phyloP scores from a whole-genome alignment of 2,329 filamentous ascomycete genomes.

The Botrytis pseudocinerea region DNA sequence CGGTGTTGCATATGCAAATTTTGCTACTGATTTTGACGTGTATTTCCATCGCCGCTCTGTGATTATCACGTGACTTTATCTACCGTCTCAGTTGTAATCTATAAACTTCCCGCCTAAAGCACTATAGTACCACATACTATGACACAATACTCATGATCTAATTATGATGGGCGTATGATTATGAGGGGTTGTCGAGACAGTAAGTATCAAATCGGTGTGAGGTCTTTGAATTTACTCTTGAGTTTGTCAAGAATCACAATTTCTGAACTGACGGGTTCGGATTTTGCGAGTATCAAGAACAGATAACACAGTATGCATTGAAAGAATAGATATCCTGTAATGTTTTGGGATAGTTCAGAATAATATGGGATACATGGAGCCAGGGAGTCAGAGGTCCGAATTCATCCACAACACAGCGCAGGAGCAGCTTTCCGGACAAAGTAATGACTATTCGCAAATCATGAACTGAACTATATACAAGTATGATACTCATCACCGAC shows the following conservation, averaged over 20 bases:
- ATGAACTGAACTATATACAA: not conserved
- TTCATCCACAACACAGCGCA: not conserved
- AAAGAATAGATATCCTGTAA: not conserved
- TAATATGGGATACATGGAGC: not conserved
- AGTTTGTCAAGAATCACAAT: not conserved
- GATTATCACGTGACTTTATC: not conserved
- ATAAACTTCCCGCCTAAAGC: not conserved
- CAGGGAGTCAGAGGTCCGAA: not conserved
- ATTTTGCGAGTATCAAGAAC: not conserved
- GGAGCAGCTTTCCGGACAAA: not conserved
- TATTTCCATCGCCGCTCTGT: not conserved
- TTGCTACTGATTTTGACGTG: not conserved
- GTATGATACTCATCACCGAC: too few species aligned
- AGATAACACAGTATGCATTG: not conserved
- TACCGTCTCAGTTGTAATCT: not conserved
- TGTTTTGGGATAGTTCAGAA: not conserved
- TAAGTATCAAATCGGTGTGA: not conserved
- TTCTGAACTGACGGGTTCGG: not conserved
- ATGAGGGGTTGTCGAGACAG: not conserved
- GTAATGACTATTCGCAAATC: not conserved
- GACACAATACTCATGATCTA: not conserved
- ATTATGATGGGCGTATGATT: not conserved
- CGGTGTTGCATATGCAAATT: not conserved
- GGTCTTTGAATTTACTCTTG: not conserved
- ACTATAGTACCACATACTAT: not conserved